Evolutionary conservation across 345 rosid species (phyloP).

Genomic region (Eucalyptus microcorys): DNA sequence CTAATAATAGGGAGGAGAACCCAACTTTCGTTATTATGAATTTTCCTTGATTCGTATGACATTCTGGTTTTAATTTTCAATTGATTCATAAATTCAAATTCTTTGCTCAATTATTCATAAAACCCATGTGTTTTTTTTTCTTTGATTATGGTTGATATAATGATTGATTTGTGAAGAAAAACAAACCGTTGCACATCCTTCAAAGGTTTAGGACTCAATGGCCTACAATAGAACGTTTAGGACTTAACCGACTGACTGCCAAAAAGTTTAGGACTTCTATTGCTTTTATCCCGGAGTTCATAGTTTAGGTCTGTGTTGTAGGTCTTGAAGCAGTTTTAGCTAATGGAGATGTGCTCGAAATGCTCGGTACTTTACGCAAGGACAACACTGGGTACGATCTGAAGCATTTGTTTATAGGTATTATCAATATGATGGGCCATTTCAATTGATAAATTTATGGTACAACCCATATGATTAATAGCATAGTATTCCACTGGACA

Average conservation of each 20-base stretch:
- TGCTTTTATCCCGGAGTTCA: background rate
- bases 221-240: background rate
- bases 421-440: background rate
- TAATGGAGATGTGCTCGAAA: conserved; percentile 77
- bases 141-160: background rate
- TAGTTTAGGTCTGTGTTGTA: background rate
- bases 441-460: background rate
- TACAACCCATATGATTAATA: background rate
- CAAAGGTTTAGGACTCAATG: background rate
- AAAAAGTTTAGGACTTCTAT: background rate
- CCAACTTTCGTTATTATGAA: background rate
- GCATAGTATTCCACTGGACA: background rate
- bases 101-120: background rate
- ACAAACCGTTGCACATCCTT: background rate
- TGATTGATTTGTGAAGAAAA: background rate
- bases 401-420: conserved; percentile 95
- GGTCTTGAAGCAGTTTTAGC: conserved; percentile 93
- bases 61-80: background rate
- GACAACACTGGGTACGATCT: conserved; percentile 96
- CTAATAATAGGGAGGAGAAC: background rate
- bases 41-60: background rate
- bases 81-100: background rate
- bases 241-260: background rate
- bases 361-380: conserved; percentile 90
- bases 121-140: background rate